Base-by-base conservation (phyloP, 352 stramenopile genomes). In the Phytophthora syringae region DNA sequence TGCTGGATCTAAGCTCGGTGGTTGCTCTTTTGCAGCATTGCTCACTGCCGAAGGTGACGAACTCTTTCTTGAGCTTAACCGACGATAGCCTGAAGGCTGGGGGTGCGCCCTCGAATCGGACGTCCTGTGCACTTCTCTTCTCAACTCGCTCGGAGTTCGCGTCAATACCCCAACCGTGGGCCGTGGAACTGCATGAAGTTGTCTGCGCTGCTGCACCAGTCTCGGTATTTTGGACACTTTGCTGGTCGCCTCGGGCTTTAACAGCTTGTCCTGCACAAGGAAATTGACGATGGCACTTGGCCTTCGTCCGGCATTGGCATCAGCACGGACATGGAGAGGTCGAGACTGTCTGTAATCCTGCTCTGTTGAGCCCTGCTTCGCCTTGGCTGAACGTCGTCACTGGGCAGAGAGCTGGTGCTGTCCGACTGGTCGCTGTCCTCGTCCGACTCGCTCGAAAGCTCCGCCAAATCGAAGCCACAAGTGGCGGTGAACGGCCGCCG, bases 241-340 rank as follows among this genome's bases (percentile, higher is more conserved):
- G 10, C 24, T 13, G 28, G 28, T 18, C n/a, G 16, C 15, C 1
- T 36, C 60, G 24, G n/a, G 36, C 36, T 42, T 40, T 4, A 42
- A 20, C n/a, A 3, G 36, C 36, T 42, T 42, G 15, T 21, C 36
- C 15, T 42, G 12, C 15, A 13, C 7, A 2, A 20, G 36, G 5
- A 15, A 42, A 42, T 1, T 37, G 11, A 16, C 7, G 30, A 37
- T 16, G 16, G 36, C 16, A n/a, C 36, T 42, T 40, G 34, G 9
- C 15, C 34, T 40, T 40, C 16, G 15, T 11, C 6, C 34, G 34
- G 34, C 34, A 40, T 18, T 40, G 11, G 27, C 27, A 40, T 39
- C 20, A 66, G 75, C 62, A 83, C 71, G 1, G 78, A 86, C 75
- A 89, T 86, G 62, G 80, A 91, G 25, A 91, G 57, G 25, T 91